Conservation (phyloP, 352 stramenopile species). For the Phytophthora sansomeana region DNA sequence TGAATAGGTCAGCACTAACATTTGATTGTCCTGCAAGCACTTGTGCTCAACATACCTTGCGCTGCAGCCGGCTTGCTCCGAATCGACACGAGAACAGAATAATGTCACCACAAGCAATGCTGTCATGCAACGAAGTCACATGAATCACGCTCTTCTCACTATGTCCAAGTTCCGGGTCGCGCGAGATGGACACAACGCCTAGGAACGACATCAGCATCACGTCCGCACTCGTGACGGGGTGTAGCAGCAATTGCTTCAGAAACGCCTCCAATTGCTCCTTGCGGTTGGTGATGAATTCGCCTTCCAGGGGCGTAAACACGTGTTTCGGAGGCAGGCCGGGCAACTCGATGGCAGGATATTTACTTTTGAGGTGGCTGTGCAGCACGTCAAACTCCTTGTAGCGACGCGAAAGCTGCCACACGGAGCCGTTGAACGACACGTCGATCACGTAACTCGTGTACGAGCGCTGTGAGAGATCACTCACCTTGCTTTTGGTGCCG, state of each 20-base stretch:
- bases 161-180: slow-evolving; percentile 70
- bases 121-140: slow-evolving; percentile 79
- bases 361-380: slow-evolving; percentile 41
- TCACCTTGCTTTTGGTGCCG: slow-evolving; percentile 79
- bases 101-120: slow-evolving; percentile 76
- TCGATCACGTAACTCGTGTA: slow-evolving; percentile 82
- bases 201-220: slow-evolving; percentile 83
- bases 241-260: slow-evolving; percentile 55
- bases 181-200: slow-evolving; percentile 72
- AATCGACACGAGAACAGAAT: slow-evolving; percentile 85
- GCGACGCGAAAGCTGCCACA: slow-evolving; percentile 70
- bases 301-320: slow-evolving; percentile 72
- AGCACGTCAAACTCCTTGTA: slow-evolving; percentile 75
- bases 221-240: slow-evolving; percentile 59
- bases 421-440: slow-evolving; percentile 72
- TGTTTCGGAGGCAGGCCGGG: slow-evolving; percentile 69
- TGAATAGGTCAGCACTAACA: neutral
- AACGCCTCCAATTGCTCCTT: slow-evolving; percentile 78
- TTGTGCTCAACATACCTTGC: slow-evolving; percentile 54
- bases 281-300: slow-evolving; percentile 66
- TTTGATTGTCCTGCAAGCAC: neutral
- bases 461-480: slow-evolving; percentile 73
- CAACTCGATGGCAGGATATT: slow-evolving; percentile 47
- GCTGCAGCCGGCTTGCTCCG: slow-evolving; percentile 77
- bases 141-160: slow-evolving; percentile 72